A percentile compares a stretch with the other conserved stretches of the same genome.
These are phyloP conservation scores for Rhynchospora breviuscula DNA, from an alignment of 176 grass and related monocot genomes.

Conservation along the genomic window DNA sequence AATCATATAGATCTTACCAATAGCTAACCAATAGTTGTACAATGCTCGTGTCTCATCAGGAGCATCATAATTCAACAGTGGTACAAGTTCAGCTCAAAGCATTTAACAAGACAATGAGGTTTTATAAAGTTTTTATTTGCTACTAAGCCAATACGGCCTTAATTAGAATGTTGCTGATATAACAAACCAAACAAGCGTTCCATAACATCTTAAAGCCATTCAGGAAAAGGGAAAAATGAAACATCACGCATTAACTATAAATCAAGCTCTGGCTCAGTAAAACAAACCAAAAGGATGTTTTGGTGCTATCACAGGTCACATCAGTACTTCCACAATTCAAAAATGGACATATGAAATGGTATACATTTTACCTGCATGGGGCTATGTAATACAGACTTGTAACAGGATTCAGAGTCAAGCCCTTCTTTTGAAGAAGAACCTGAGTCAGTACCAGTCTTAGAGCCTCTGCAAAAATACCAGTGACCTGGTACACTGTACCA, in stretches of 20 bases:
- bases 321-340: slow-evolving; percentile 12
- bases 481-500: slow-evolving; percentile 93
- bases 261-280: neutral
- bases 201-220: neutral
- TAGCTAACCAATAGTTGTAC: neutral
- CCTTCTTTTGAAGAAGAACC: slow-evolving; percentile 99
- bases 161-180: neutral
- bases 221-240: neutral
- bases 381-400: slow-evolving; percentile 99
- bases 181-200: neutral
- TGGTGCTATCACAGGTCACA: neutral
- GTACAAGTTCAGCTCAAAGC: neutral
- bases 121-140: neutral
- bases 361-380: slow-evolving; percentile 76
- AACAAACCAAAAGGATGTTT: neutral
- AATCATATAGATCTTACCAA: neutral
- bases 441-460: slow-evolving; percentile 94
- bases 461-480: slow-evolving; percentile 96
- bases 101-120: neutral
- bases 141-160: neutral
- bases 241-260: neutral
- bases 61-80: neutral
- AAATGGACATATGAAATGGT: slow-evolving; percentile 26
- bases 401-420: slow-evolving; percentile 91
- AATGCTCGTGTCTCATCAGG: neutral